Percentiles rank a stretch among this genome's conserved stretches.
phyloP scores from a whole-genome alignment of 257 asterid species.

The Plectranthus barbatus region DNA sequence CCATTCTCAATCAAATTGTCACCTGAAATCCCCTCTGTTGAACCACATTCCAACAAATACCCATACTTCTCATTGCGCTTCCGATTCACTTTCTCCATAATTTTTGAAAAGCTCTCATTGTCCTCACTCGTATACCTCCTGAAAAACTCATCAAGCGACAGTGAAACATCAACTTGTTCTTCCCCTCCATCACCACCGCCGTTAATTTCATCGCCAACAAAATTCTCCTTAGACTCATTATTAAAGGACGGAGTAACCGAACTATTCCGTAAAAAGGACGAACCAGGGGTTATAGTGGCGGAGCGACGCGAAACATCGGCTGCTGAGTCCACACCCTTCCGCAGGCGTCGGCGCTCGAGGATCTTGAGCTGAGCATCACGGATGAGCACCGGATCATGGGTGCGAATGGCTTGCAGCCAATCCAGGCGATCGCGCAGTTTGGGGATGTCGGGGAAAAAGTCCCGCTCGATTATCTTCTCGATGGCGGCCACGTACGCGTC shows the following conservation, averaged over 20 bases:
- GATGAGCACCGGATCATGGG: conserved; percentile 70
- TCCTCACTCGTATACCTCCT: conserved; percentile 94
- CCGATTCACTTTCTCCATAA: conserved; percentile 65
- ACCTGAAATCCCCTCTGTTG: conserved; percentile 22
- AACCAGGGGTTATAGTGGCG: conserved; percentile 55
- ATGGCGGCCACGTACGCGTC: conserved; percentile 79
- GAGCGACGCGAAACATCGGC: conserved; percentile 24
- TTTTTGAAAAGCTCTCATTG: conserved; percentile 66
- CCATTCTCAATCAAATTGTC: conserved; percentile 44
- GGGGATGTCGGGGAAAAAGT: conserved; percentile 88
- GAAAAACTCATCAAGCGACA: conserved; percentile 67
- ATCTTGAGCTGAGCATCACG: conserved; percentile 93
- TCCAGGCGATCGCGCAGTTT: conserved; percentile 92
- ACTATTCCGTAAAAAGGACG: conserved; percentile 56
- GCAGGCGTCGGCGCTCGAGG: conserved; percentile 70
- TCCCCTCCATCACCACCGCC: conserved; percentile 25
- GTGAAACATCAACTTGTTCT: conserved; percentile 34
- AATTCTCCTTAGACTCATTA: conserved; percentile 16
- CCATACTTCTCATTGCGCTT: conserved; percentile 73
- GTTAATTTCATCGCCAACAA: conserved; percentile 12
- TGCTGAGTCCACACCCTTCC: conserved; percentile 24
- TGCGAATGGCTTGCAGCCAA: conserved; percentile 82
- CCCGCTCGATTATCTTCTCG: conserved; percentile 93
- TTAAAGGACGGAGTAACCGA: conserved; percentile 53
- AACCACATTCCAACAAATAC: conserved; percentile 55